Percentiles rank a stretch among this genome's conserved stretches.
These are phyloP conservation scores for Thalassia testudinum DNA, from an alignment of 116 monocot genomes.

Conservation along the genomic window DNA sequence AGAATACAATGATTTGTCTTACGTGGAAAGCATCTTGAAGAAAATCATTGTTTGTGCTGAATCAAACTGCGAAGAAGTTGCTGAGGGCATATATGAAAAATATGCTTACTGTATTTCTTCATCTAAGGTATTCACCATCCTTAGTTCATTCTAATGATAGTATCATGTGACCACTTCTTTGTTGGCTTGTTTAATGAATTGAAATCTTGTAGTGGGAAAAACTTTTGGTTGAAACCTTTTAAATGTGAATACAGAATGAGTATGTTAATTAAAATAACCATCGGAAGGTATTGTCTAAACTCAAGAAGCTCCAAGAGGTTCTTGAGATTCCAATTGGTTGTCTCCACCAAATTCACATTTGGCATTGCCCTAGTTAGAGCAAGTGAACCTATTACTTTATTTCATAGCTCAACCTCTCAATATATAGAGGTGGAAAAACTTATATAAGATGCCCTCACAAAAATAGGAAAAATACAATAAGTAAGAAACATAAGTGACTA, in stretches of 20 bases:
- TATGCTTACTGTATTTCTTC: constrained; percentile 33
- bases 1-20: constrained; percentile 13
- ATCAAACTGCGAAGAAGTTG: constrained; percentile 22
- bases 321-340: not conserved
- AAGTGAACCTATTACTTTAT: too few species aligned
- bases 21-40: constrained; percentile 52
- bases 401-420: too few species aligned
- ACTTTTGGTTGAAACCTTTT: too few species aligned
- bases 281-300: not conserved
- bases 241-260: too few species aligned
- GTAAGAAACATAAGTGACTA: too few species aligned
- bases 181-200: not conserved
- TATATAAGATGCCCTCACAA: too few species aligned
- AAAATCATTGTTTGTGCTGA: constrained; percentile 51
- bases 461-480: too few species aligned
- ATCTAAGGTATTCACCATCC: constrained; percentile 17
- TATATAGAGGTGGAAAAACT: too few species aligned
- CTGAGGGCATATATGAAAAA: constrained; percentile 72
- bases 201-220: not conserved
- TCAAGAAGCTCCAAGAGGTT: not conserved
- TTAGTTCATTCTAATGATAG: not conserved
- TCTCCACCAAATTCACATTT: too few species aligned
- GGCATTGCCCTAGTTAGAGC: too few species aligned
- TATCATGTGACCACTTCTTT: not conserved
- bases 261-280: not conserved